Percentiles rank a stretch among this genome's conserved stretches.
Evolutionary conservation across 2,329 filamentous ascomycete genomes (phyloP).

Genomic region (Aureobasidium musti): DNA sequence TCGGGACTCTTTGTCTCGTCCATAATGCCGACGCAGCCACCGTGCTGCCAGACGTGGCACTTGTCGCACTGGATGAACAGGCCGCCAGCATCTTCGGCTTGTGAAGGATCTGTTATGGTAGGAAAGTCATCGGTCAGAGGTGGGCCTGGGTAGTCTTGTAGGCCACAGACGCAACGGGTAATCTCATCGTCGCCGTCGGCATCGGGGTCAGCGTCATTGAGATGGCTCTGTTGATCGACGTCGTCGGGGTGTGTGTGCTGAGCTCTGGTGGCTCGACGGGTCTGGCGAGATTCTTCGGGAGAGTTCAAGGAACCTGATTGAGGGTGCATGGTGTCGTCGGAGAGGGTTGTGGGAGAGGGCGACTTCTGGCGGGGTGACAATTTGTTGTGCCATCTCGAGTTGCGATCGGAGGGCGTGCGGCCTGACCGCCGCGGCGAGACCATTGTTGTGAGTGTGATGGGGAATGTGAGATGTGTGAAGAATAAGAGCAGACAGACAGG

Average conservation of each 20-base stretch:
- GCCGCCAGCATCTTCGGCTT: slow-evolving; percentile 84
- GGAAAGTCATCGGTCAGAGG: slow-evolving; percentile 57
- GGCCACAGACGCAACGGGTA: slow-evolving; percentile 91
- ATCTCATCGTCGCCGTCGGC: slow-evolving; percentile 82
- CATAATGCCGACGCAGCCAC: slow-evolving; percentile 95
- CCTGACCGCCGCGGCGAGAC: slow-evolving; percentile 24
- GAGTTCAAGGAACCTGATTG: slow-evolving; percentile 54
- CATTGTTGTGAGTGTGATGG: background rate
- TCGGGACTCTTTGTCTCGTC: slow-evolving; percentile 91
- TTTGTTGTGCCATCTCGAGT: slow-evolving; percentile 71
- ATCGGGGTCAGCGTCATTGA: slow-evolving; percentile 62
- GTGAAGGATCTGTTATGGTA: slow-evolving; percentile 49
- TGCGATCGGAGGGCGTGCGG: slow-evolving; percentile 57
- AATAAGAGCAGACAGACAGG: slow-evolving; percentile 11
- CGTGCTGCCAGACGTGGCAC: slow-evolving; percentile 99
- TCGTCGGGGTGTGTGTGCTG: slow-evolving; percentile 63
- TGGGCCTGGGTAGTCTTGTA: slow-evolving; percentile 89
- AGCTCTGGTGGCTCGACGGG: slow-evolving; percentile 76
- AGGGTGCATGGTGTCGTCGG: slow-evolving; percentile 53
- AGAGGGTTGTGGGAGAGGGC: slow-evolving; percentile 70
- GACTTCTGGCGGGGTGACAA: slow-evolving; percentile 73
- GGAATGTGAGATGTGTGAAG: background rate
- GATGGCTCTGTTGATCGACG: slow-evolving; percentile 46
- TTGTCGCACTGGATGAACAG: slow-evolving; percentile 98
- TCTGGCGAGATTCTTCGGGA: slow-evolving; percentile 66